Evolutionary conservation across 495 filamentous ascomycete genomes (phyloP).

Genomic region (Staphylotrichum longicolle): DNA sequence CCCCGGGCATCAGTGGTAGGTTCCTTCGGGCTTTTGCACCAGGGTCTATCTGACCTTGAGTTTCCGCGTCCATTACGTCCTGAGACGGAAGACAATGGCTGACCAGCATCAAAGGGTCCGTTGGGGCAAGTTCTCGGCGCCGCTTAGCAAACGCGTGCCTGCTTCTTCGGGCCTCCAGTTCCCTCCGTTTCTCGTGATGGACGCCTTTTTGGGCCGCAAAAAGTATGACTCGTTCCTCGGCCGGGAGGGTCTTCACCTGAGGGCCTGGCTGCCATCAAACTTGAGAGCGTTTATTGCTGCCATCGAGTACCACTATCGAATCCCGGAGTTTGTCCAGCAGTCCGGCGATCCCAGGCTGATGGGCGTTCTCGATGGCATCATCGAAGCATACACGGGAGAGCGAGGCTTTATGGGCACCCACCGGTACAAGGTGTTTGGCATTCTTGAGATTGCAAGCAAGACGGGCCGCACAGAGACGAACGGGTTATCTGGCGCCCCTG

Average conservation of each 20-base stretch:
- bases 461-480: slow-evolving; percentile 52
- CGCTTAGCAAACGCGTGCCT: slow-evolving; percentile 51
- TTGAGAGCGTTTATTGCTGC: slow-evolving; percentile 51
- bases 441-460: slow-evolving; percentile 52
- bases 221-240: slow-evolving; percentile 52
- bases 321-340: slow-evolving; percentile 49
- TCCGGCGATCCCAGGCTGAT: slow-evolving; percentile 45
- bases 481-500: slow-evolving; percentile 43
- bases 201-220: slow-evolving; percentile 50
- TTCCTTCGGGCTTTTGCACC: too few relatives aligned
- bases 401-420: slow-evolving; percentile 55
- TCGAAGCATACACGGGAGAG: slow-evolving; percentile 51
- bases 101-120: slow-evolving; percentile 12
- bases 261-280: slow-evolving; percentile 51
- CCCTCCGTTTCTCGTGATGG: slow-evolving; percentile 52
- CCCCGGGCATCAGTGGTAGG: slow-evolving; percentile 40
- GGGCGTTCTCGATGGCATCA: slow-evolving; percentile 49
- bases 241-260: slow-evolving; percentile 47
- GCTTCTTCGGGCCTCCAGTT: slow-evolving; percentile 51
- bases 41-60: too few relatives aligned
- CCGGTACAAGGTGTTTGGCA: slow-evolving; percentile 54
- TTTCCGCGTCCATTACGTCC: too few relatives aligned
- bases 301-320: slow-evolving; percentile 49
- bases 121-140: slow-evolving; percentile 51
- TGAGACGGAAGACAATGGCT: too few relatives aligned